Evolutionary conservation across 2,329 filamentous ascomycete genomes (phyloP).

Genomic region (Exserohilum turcica): DNA sequence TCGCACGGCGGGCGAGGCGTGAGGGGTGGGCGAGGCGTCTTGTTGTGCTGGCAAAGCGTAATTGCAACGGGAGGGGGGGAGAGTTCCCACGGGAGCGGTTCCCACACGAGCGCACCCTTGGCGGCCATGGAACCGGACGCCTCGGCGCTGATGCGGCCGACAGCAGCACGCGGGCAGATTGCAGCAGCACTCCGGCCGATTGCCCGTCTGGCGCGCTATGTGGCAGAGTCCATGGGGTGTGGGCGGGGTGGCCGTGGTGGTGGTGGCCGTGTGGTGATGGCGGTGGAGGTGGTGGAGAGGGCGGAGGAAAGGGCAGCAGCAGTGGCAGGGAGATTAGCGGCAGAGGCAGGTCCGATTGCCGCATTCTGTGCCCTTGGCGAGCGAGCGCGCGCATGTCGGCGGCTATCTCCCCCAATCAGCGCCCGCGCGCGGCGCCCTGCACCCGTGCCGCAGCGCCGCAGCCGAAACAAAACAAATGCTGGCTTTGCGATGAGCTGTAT

Average conservation of each 20-base stretch:
- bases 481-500: no score
- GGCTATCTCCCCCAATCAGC: constrained; percentile 25
- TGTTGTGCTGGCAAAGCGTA: background rate
- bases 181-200: background rate
- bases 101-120: constrained; percentile 26
- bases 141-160: constrained; percentile 13
- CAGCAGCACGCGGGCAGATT: background rate
- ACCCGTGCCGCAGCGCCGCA: constrained; percentile 20
- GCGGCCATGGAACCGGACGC: constrained; percentile 21
- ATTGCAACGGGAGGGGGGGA: constrained; percentile 10
- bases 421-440: constrained; percentile 6
- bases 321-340: background rate
- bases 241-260: no score
- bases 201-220: no score
- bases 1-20: constrained; percentile 22
- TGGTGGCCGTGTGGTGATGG: no score
- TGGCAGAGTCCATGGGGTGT: no score
- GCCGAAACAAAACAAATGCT: constrained; percentile 11
- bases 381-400: constrained; percentile 11
- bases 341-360: constrained; percentile 1
- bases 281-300: no score
- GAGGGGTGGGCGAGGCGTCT: no score
- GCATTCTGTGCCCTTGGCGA: constrained; percentile 3
- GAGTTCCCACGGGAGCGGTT: constrained; percentile 29
- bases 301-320: no score